Evolutionary conservation across 2,329 filamentous ascomycete genomes (phyloP).

Genomic region (Proliferodiscus dingleyae): DNA sequence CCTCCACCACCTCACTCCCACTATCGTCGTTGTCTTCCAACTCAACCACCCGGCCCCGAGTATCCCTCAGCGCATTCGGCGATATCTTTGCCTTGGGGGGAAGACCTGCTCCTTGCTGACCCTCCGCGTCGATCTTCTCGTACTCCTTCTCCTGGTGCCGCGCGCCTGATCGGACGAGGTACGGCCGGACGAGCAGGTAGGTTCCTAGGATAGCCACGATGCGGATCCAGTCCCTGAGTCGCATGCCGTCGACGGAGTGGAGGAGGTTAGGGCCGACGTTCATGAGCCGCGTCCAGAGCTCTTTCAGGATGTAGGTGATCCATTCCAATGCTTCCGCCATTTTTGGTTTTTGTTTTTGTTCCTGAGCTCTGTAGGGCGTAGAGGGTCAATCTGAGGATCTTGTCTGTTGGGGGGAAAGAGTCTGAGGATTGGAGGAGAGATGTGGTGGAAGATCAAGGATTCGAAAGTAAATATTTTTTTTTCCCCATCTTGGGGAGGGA

Average conservation of each 20-base stretch:
- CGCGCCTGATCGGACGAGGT: constrained; percentile 63
- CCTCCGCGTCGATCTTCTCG: constrained; percentile 41
- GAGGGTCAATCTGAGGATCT: too few species aligned
- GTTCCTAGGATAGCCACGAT: constrained; percentile 66
- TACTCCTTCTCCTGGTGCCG: constrained; percentile 60
- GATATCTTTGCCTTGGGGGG: constrained; percentile 55
- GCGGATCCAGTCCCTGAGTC: constrained; percentile 56
- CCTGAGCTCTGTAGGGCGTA: too few species aligned
- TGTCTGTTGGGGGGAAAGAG: neutral
- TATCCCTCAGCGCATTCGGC: constrained; percentile 59
- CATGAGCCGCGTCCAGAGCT: constrained; percentile 9
- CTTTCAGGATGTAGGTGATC: constrained; percentile 4
- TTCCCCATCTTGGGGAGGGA: too few species aligned
- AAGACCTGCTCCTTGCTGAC: constrained; percentile 17
- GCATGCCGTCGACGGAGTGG: constrained; percentile 46
- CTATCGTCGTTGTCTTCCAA: constrained; percentile 52
- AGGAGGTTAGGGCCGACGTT: constrained; percentile 44
- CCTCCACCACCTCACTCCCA: constrained; percentile 45
- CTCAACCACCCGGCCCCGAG: constrained; percentile 39
- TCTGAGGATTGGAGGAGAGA: neutral
- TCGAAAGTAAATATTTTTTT: too few species aligned
- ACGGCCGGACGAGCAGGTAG: constrained; percentile 70
- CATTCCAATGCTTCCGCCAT: constrained; percentile 4
- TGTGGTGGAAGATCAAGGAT: too few species aligned
- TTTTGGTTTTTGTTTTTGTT: too few species aligned